Percentiles rank a stretch among this genome's conserved stretches.
phyloP scores from a whole-genome alignment of 352 stramenopile genomes.

The Halophytophthora polymorphica region DNA sequence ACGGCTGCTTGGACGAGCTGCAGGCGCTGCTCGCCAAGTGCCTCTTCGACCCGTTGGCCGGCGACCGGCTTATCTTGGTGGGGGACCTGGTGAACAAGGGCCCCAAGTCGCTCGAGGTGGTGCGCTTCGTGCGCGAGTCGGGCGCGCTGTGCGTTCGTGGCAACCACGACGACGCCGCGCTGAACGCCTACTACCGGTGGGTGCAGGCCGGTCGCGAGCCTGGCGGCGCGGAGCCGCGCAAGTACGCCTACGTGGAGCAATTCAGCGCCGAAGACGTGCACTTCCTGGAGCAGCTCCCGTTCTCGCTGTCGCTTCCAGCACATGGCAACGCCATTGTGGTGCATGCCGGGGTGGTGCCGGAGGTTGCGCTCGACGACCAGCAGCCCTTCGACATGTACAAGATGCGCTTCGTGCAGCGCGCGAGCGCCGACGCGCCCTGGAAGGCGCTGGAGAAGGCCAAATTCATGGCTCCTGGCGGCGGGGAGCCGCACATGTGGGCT shows the following conservation, averaged over 20 bases:
- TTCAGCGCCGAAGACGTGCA: conserved; percentile 55
- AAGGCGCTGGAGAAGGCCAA: conserved; percentile 34
- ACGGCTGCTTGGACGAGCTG: conserved; percentile 90
- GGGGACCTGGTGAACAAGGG: conserved; percentile 94
- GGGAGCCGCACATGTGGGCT: conserved; percentile 55
- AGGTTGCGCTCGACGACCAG: conserved; percentile 74
- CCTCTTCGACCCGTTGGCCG: conserved; percentile 34
- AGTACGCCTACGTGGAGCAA: conserved; percentile 70
- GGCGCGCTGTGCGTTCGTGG: conserved; percentile 61
- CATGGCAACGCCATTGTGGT: conserved; percentile 55
- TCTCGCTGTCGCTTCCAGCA: conserved; percentile 63
- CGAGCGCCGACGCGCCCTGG: conserved; percentile 29
- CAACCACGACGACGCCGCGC: conserved; percentile 79
- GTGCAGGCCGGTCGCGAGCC: conserved; percentile 12
- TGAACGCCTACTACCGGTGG: conserved; percentile 59
- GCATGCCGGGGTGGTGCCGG: conserved; percentile 68
- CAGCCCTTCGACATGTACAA: conserved; percentile 90
- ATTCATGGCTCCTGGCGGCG: conserved; percentile 17
- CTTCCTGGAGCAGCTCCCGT: conserved; percentile 77
- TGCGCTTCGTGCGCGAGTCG: conserved; percentile 68
- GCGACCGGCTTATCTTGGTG: conserved; percentile 83
- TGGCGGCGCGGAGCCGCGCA: conserved; percentile 9
- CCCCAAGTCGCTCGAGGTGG: conserved; percentile 69
- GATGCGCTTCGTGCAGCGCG: conserved; percentile 73
- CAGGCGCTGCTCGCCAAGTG: conserved; percentile 47